Evolutionary conservation across 257 asterid species (phyloP), one percentile per base, ranked within the genome.

Genomic region (Cinchona pubescens): DNA sequence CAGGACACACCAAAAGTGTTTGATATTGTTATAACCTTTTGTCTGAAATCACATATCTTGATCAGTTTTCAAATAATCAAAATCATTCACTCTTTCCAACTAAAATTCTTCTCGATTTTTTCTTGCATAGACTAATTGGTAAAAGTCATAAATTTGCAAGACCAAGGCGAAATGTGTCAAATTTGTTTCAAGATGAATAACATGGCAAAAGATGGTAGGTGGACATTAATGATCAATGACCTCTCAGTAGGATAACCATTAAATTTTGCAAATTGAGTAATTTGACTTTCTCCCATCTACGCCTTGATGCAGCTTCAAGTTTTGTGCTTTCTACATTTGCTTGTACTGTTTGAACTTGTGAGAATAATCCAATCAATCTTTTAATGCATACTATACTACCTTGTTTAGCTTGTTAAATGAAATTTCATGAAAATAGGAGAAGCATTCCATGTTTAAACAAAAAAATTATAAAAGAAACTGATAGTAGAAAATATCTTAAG

Each of bases 161-260:
- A 3, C 29, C 43, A 18, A 0, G 18, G 32, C 43, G 7, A 8
- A 38, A 25, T 13, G 25, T 0, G 10, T 19, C 23, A 43, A 58
- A 58, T 29, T n/a, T 37, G 29, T 23, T 56, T 59, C 42, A 25
- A 56, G 43, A 68, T 76, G 70, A 67, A 65, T 15, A 59, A 48
- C 18, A 32, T 37, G 58, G 63, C 45, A 29, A 56, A 76, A 27
- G 27, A 56, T 59, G 25, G 51, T 14, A 56, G 60, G 18, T 25
- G 58, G 27, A 76, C 7, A 23, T 59, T 46, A 11, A 69, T 60
- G 70, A 64, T 30, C 10, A 69, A 25, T 35, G 49, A 69, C 37
- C n/a, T 37, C 34, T n/a, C 42, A 32, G 29, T 12, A 25, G 74
- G 38, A 7, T 27, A 30, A 45, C 4, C 30, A 49, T 23, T 15